Evolutionary conservation across 345 rosid species (phyloP), one percentile per base, ranked within the genome.

Genomic region (Excoecaria agallocha): DNA sequence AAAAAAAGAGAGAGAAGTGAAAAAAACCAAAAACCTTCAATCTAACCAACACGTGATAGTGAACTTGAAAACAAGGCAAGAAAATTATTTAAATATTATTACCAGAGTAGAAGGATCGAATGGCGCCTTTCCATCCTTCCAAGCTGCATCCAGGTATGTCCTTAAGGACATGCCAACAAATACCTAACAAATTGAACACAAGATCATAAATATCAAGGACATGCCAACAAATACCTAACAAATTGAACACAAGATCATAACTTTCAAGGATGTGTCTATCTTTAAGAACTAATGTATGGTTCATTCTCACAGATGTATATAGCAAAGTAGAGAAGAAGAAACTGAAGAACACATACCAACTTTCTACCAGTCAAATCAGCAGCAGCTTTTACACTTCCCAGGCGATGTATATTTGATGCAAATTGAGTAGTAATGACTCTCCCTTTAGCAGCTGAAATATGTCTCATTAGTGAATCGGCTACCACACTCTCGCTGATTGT

Each of bases 71-170:
- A 38, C 61, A 60, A 51, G 38, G 41, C 13, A 25, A 55, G 55
- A 6, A 46, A 37, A 72, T 60, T 39, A 46, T 37, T 20, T 5
- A 49, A 70, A 30, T 22, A 30, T 48, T 25, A 72, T 78, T 91
- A 95, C 99, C 90, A 95, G 85, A 78, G 88, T 89, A 69, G 99
- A 90, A 0, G 99, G 99, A 84, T 95, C 99, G 74, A 95, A 87
- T 38, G 96, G 92, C 65, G 98, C 95, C 85, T 91, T 89, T 79
- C 99, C 99, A 87, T 95, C 99, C 82, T 82, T 95, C 97, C 99
- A 93, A 81, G 99, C 99, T 55, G 97, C 97, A 75, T 95, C 98
- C 48, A 95, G 89, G 81, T 95, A 95, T 70, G 99, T 90, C 84
- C 96, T 90, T 68, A 93, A 83, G 45, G 99, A 93, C 99, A 95